phyloP scores from a whole-genome alignment of 345 rosid genomes.

The Conringia planisiliqua region DNA sequence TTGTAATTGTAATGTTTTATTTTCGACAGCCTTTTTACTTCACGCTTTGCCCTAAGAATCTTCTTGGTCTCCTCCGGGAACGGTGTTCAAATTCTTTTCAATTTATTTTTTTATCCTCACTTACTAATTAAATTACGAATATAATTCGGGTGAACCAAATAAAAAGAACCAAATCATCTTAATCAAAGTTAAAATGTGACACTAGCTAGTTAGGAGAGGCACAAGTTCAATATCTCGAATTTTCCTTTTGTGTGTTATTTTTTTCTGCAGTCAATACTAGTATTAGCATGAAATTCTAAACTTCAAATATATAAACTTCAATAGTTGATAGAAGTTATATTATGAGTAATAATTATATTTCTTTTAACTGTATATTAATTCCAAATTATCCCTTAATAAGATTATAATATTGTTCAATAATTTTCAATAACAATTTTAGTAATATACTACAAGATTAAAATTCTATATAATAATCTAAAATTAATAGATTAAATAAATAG shows the following conservation, averaged over 20 bases:
- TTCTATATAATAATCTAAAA: too few relatives aligned
- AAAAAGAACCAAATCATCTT: background rate
- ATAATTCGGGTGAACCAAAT: background rate
- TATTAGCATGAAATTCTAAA: background rate
- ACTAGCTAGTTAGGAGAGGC: background rate
- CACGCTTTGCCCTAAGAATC: slow-evolving; percentile 37
- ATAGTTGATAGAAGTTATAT: background rate
- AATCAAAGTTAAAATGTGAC: background rate
- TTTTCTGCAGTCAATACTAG: background rate
- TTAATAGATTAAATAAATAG: too few relatives aligned
- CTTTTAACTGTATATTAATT: too few relatives aligned
- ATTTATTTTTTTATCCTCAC: background rate
- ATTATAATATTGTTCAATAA: too few relatives aligned
- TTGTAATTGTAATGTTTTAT: slow-evolving; percentile 28
- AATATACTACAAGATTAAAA: too few relatives aligned
- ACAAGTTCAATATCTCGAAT: background rate
- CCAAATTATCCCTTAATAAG: too few relatives aligned
- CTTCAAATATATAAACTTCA: background rate
- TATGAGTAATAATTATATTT: too few relatives aligned
- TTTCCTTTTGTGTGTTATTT: background rate
- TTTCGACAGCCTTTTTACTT: slow-evolving; percentile 34
- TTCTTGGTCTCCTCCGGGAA: slow-evolving; percentile 38
- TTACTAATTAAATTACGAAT: background rate
- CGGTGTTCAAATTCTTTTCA: slow-evolving; percentile 23
- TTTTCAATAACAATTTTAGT: too few relatives aligned